Evolutionary conservation across 208 protist genomes (phyloP), one percentile per base, ranked within the genome.

Genomic region (Acanthamoeba lenticulata): DNA sequence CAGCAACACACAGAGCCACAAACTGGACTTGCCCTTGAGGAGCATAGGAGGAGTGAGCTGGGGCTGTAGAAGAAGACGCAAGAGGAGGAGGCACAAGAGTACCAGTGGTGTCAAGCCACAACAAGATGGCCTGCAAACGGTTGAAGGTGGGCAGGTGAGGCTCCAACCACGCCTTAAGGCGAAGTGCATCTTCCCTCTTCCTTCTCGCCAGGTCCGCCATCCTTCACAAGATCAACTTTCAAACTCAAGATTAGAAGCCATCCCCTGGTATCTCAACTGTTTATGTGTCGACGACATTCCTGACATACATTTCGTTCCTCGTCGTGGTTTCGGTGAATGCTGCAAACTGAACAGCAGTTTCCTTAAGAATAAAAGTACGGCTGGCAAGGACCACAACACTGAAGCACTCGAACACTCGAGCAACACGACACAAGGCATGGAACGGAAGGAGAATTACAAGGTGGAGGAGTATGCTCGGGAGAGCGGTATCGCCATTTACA

Each of bases 61-160:
- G 0, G 67, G 67, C 34, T 1, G 0, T 27, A 44, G 21, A 89
- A 1, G 24, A 0, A 89, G 1, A 19, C n/a, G n/a, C n/a, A 77
- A n/a, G 67, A 36, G 9, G 38, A 40, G 21, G 67, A 44, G 4
- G 62, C 7, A 38, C 29, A n/a, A 6, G 21, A 36, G 9, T 91
- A 67, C 85, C 85, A 34, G 85, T 21, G 17, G 85, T 91, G 36
- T 91, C 85, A 24, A 91, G 44, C 85, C 85, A 91, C 49, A 91
- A 38, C 9, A 91, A 32, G 38, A 91, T 67, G 85, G 85, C 55
- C 42, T 91, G 85, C 34, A 67, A 32, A 2, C 85, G 42, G 24
- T 67, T 67, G 42, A 91, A 67, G 11, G 21, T n/a, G 57, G 47
- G 19, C 5, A 47, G 29, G 47, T 91, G 55, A 32, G 85, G 85